These are phyloP conservation scores for Geotrichum aggregatum DNA, from an alignment of 1,139 yeast genomes.

Conservation along the genomic window DNA sequence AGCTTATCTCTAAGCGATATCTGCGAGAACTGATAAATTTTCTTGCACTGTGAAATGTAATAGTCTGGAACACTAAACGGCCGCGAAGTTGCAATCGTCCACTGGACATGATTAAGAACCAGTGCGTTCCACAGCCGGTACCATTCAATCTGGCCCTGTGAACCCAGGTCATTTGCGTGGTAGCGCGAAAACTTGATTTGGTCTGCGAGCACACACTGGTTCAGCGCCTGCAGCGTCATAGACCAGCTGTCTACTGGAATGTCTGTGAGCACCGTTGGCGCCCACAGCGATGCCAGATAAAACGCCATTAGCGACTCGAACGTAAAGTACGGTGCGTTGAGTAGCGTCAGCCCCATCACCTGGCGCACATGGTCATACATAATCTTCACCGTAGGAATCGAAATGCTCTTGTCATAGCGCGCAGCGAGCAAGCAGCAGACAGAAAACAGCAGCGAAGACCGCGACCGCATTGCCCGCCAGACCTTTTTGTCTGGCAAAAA, in stretches of 20 bases:
- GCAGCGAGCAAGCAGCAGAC: constrained; percentile 18
- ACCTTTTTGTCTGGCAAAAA: constrained; percentile 12
- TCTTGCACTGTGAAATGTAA: constrained; percentile 15
- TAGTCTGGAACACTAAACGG: constrained; percentile 19
- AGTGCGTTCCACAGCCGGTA: constrained; percentile 19
- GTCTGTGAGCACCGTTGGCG: constrained; percentile 17
- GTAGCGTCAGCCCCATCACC: constrained; percentile 16
- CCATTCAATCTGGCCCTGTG: constrained; percentile 17
- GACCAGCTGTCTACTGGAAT: constrained; percentile 19
- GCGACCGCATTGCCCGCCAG: constrained; percentile 13
- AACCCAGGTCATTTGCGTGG: constrained; percentile 12
- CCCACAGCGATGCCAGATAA: constrained; percentile 17
- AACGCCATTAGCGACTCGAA: constrained; percentile 17
- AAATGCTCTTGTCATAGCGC: constrained; percentile 16
- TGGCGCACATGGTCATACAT: constrained; percentile 19
- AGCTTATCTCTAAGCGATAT: constrained; percentile 8
- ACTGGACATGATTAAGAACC: constrained; percentile 17
- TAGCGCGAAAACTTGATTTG: constrained; percentile 17
- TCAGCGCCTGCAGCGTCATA: constrained; percentile 17
- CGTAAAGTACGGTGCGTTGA: constrained; percentile 19
- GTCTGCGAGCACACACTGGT: constrained; percentile 19
- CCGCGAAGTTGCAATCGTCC: constrained; percentile 18
- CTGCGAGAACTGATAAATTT: constrained; percentile 13
- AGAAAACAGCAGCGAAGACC: constrained; percentile 16
- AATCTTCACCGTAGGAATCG: constrained; percentile 10